These are phyloP conservation scores for Chalaropsis ovoidea DNA, from an alignment of 2,329 filamentous ascomycete genomes.

Conservation along the genomic window DNA sequence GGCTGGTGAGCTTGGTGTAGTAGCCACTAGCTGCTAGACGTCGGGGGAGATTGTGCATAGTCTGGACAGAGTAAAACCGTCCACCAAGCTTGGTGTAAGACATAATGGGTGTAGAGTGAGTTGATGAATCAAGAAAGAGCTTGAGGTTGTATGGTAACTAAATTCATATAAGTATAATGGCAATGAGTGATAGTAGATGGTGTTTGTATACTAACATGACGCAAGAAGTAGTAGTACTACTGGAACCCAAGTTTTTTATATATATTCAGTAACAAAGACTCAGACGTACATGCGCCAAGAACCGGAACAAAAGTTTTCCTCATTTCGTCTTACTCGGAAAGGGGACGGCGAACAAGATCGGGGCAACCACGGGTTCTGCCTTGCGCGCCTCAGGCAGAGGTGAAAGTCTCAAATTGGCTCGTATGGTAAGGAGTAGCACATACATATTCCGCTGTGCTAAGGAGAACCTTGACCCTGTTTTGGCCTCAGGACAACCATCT, in stretches of 20 bases:
- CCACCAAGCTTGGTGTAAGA: slow-evolving; percentile 4
- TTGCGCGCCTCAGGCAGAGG: slow-evolving; percentile 3
- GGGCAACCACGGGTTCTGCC: neutral
- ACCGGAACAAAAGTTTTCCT: neutral
- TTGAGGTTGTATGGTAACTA: neutral
- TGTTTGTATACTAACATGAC: neutral
- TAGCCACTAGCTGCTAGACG: slow-evolving; percentile 5
- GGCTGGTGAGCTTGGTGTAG: slow-evolving; percentile 10
- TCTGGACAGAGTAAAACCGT: slow-evolving; percentile 17
- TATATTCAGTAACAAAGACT: slow-evolving; percentile 3
- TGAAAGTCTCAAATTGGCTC: neutral
- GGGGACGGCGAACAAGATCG: neutral
- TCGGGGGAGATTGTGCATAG: slow-evolving; percentile 8
- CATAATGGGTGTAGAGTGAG: neutral
- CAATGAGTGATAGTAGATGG: neutral
- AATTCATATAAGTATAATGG: neutral
- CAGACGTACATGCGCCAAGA: neutral
- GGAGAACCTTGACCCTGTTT: neutral
- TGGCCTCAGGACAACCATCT: slow-evolving; percentile 10
- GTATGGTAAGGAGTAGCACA: neutral
- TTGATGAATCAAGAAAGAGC: neutral
- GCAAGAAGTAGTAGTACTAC: too few relatives aligned
- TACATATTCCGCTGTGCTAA: neutral
- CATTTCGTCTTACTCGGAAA: neutral
- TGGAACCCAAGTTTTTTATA: neutral